Evolutionary conservation across 1,139 yeast genomes (phyloP).

Genomic region (Protomyces gravidus): DNA sequence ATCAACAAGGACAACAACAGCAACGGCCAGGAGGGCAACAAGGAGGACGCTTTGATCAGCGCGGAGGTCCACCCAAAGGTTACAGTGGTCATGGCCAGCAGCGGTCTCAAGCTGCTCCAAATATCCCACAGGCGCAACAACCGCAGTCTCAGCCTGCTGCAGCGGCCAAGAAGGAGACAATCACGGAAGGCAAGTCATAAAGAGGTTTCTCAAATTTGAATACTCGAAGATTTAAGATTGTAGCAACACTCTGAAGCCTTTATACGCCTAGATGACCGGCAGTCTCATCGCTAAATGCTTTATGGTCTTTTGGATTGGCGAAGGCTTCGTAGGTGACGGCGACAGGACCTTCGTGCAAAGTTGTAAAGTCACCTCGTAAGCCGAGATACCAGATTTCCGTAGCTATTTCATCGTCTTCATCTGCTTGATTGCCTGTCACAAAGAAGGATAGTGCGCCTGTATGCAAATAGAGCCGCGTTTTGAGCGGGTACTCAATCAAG

Average conservation of each 20-base stretch:
- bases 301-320: constrained; percentile 88
- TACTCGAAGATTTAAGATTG: too few relatives aligned
- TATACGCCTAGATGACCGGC: not conserved
- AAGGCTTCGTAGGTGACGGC: constrained; percentile 80
- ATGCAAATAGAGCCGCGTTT: constrained; percentile 69
- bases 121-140: too few relatives aligned
- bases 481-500: constrained; percentile 75
- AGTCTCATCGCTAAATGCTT: constrained; percentile 35
- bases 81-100: not conserved
- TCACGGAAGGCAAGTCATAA: too few relatives aligned
- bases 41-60: not conserved
- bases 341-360: constrained; percentile 56
- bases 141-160: too few relatives aligned
- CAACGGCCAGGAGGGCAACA: too few relatives aligned
- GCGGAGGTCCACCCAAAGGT: not conserved
- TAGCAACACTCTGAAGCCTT: not conserved
- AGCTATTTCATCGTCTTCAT: constrained; percentile 44
- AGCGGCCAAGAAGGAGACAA: too few relatives aligned
- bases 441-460: constrained; percentile 64
- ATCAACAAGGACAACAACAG: not conserved
- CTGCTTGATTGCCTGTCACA: constrained; percentile 57
- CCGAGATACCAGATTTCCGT: constrained; percentile 67
- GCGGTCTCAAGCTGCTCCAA: not conserved
- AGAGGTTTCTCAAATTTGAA: too few relatives aligned
- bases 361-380: constrained; percentile 72